Conservation (phyloP, 305 asterid species). For the Fraxinus platypoda region DNA sequence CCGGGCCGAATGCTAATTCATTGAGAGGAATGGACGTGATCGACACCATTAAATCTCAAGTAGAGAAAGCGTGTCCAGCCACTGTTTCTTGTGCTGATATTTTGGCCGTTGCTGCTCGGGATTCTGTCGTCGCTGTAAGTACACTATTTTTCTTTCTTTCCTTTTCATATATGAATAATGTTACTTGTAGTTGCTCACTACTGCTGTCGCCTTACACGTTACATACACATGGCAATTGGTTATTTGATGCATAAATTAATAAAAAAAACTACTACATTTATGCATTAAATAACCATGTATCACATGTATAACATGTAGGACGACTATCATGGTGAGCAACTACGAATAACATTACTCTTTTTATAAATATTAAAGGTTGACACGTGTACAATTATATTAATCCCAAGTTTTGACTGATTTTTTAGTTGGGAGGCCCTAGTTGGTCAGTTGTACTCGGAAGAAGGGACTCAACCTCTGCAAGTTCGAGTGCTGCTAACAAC, state of each 20-base stretch:
- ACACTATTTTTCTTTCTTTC: neutral
- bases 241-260: too few species aligned
- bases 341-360: neutral
- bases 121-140: slow-evolving; percentile 56
- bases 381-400: neutral
- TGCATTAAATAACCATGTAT: too few species aligned
- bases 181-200: too few species aligned
- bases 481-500: slow-evolving; percentile 42
- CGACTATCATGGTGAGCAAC: too few species aligned
- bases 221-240: too few species aligned
- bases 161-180: neutral
- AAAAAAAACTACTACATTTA: too few species aligned
- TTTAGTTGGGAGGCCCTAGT: slow-evolving; percentile 55
- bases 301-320: too few species aligned
- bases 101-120: slow-evolving; percentile 55
- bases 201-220: too few species aligned
- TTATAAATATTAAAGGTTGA: neutral
- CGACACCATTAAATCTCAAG: slow-evolving; percentile 58
- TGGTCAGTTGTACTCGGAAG: slow-evolving; percentile 66
- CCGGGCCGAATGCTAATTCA: slow-evolving; percentile 54
- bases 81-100: slow-evolving; percentile 74
- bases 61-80: slow-evolving; percentile 50
- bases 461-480: slow-evolving; percentile 64
- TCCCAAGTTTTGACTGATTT: neutral
- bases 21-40: slow-evolving; percentile 64